Conservation (phyloP, 2,329 filamentous ascomycete genomes). For the Raffaelea ambrosiae region DNA sequence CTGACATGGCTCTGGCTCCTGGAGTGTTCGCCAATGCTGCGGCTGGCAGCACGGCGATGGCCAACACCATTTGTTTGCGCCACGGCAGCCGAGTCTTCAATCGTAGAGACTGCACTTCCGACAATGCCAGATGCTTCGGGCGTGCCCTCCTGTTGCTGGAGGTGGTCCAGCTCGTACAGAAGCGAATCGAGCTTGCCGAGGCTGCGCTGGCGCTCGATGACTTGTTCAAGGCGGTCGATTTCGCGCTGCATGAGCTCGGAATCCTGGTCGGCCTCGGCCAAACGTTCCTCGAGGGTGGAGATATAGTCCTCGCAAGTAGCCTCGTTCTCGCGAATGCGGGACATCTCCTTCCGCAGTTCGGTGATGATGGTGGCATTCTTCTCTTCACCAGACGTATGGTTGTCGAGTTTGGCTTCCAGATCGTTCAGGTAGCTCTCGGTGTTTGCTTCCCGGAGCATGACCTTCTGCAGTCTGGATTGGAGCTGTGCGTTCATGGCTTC, state of each 20-base stretch:
- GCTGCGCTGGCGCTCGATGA: constrained; percentile 90
- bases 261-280: constrained; percentile 94
- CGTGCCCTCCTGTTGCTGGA: constrained; percentile 46
- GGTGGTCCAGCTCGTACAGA: constrained; percentile 78
- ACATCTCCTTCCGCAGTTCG: constrained; percentile 86
- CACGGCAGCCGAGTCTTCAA: constrained; percentile 26
- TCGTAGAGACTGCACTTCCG: constrained; percentile 6
- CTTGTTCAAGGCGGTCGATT: constrained; percentile 86
- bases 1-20: constrained; percentile 45
- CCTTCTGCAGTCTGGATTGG: constrained; percentile 81
- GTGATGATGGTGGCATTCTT: constrained; percentile 78
- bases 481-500: constrained; percentile 90
- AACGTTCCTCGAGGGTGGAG: constrained; percentile 85
- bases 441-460: constrained; percentile 82
- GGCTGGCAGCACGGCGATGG: constrained; percentile 32
- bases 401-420: constrained; percentile 82
- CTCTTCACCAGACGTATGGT: constrained; percentile 84
- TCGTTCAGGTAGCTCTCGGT: constrained; percentile 92
- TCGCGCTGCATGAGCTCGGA: constrained; percentile 95
- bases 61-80: constrained; percentile 29
- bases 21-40: constrained; percentile 40
- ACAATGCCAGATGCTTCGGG: neutral
- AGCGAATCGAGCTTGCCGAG: constrained; percentile 91
- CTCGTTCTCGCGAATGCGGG: constrained; percentile 82
- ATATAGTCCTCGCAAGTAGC: constrained; percentile 92